Base-by-base conservation (phyloP, 345 rosid species). In the Syzygium aqueum region DNA sequence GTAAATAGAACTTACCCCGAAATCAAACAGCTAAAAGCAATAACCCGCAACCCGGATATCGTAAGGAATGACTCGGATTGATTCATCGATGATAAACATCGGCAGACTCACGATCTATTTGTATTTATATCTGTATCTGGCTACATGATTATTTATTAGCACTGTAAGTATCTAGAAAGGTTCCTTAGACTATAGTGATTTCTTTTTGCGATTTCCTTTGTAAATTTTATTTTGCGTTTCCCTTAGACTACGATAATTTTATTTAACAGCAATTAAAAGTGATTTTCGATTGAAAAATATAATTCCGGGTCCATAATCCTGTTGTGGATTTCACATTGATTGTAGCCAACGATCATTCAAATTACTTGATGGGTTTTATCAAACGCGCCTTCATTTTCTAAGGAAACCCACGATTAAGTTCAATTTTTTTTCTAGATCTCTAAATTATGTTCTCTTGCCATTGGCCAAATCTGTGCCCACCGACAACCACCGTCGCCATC, bases 71-170 rank as follows among this genome's bases (percentile, higher is more conserved):
- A 2, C 33, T 61, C 5, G 15, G 17, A 13, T n/a, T n/a, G 73
- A n/a, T 16, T 14, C 14, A n/a, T 61, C 0, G 8, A 0, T 12
- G 17, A n/a, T n/a, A n/a, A 61, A 13, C 19, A 0, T n/a, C 27
- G 73, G 8, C 0, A 0, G 33, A n/a, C 73, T n/a, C 9, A 3
- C n/a, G 33, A 61, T 61, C 19, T 13, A 61, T 61, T 2, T 13
- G 7, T 61, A 61, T 27, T 2, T 27, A 61, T n/a, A 61, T 61
- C 16, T n/a, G 6, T n/a, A 11, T n/a, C 1, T n/a, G 27, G n/a
- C 33, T 61, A 61, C 0, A 61, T 8, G 0, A 0, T 61, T 27
- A n/a, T 13, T 30, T 61, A 61, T 30, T 16, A 19, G 11, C 46
- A 30, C 5, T 30, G 6, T 30, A 16, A 53, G 23, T 53, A 30